These are phyloP conservation scores for Globisporangium nunn DNA, from an alignment of 352 stramenopile genomes.

Conservation along the genomic window DNA sequence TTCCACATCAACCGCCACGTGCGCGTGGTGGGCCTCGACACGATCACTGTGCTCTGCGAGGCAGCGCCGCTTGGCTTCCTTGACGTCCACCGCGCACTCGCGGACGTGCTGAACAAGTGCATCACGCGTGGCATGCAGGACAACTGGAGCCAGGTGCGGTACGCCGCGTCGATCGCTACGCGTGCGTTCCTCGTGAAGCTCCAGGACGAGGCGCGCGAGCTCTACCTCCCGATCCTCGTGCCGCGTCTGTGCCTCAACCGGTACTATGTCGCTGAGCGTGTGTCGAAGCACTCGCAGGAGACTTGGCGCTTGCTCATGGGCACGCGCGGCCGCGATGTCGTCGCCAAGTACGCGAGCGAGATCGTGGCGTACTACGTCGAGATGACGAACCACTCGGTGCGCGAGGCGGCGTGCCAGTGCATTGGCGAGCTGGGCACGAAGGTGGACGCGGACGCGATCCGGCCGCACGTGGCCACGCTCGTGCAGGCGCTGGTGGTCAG, in stretches of 20 bases:
- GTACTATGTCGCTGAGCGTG: slow-evolving; percentile 94
- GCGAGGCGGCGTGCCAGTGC: slow-evolving; percentile 93
- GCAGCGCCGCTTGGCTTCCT: slow-evolving; percentile 38
- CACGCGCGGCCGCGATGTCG: slow-evolving; percentile 63
- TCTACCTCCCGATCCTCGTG: slow-evolving; percentile 81
- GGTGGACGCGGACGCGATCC: slow-evolving; percentile 63
- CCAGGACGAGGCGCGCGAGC: slow-evolving; percentile 28
- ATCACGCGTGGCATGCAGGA: slow-evolving; percentile 86
- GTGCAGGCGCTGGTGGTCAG: slow-evolving; percentile 90
- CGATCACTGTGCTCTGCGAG: slow-evolving; percentile 63
- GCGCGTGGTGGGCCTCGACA: slow-evolving; percentile 80
- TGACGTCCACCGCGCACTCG: slow-evolving; percentile 31
- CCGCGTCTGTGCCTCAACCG: slow-evolving; percentile 96
- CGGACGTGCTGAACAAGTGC: slow-evolving; percentile 49
- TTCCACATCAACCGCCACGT: slow-evolving; percentile 96
- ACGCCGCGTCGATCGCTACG: slow-evolving; percentile 90
- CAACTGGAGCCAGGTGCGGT: slow-evolving; percentile 97
- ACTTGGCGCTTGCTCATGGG: slow-evolving; percentile 92
- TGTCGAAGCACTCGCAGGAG: slow-evolving; percentile 95
- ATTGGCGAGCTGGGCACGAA: slow-evolving; percentile 93
- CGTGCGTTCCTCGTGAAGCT: slow-evolving; percentile 86
- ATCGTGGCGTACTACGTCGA: slow-evolving; percentile 95
- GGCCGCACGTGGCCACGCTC: slow-evolving; percentile 56
- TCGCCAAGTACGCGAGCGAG: slow-evolving; percentile 82
- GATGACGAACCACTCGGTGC: slow-evolving; percentile 94